Evolutionary conservation across 73 alveolate species (phyloP), one percentile per base, ranked within the genome.

Genomic region (Symbiodinium natans): DNA sequence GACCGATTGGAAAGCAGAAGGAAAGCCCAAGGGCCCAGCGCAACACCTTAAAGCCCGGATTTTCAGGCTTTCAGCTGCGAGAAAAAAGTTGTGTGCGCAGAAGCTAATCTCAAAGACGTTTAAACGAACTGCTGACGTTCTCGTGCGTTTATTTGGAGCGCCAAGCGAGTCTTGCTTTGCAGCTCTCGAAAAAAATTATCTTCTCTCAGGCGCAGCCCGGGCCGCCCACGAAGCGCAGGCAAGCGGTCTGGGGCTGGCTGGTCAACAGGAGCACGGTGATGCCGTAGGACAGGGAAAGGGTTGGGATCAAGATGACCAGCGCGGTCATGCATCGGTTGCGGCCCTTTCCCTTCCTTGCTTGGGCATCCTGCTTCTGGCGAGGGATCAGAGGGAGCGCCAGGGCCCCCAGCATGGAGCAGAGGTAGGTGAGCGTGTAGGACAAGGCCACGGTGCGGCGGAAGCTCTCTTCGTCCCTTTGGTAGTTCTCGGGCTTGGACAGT

Each of bases 381-480:
- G 95, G 95, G 85, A 88, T 11, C 95, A 88, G 39, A 34, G 83
- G 68, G 1, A 63, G 33, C 21, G 74, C 34, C 21, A 21, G 23
- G 48, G 41, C 21, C 29, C 41, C 38, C 0, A 21, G 34, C 80
- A 88, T 29, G 73, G 71, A 31, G 25, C 41, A 27, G 41, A 13
- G 42, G 33, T 88, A 88, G 27, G 95, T 56, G n/a, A 88, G 38
- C 39, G 59, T 33, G 95, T 88, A 88, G 31, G 86, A 46, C 43
- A 17, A 25, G 1, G 95, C 95, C 86, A 88, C 95, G 10, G 95
- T 88, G 42, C 27, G 25, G 36, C 95, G 80, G 38, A 88, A 88
- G 73, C 85, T 34, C 7, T 41, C 41, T 10, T 23, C n/a, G 42
- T 88, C 95, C 42, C 40, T 73, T 13, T 38, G 34, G 71, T 59